Percentiles rank a stretch among this genome's conserved stretches.
Conservation (phyloP, 305 asterid species). For the Fraxinus latifolia region DNA sequence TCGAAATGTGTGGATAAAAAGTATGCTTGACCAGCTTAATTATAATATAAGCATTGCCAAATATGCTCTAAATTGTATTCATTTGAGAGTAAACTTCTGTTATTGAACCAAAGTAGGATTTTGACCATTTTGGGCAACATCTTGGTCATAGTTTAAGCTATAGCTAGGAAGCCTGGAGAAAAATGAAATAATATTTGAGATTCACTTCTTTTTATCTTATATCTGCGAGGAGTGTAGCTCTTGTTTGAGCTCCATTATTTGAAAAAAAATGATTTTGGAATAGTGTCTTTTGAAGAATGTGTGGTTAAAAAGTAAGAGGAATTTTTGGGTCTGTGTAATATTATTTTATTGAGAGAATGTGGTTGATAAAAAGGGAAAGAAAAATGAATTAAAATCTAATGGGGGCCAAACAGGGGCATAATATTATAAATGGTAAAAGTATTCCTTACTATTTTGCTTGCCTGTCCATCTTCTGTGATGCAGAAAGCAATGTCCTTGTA, state of each 20-base stretch:
- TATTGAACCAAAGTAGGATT: neutral
- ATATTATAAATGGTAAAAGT: neutral
- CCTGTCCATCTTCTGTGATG: constrained; percentile 19
- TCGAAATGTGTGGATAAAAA: neutral
- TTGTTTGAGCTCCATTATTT: neutral
- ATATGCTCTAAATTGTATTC: neutral
- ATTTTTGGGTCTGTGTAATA: neutral
- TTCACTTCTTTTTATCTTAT: neutral
- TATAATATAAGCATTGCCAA: neutral
- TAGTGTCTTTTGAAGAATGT: neutral
- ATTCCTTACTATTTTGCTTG: neutral
- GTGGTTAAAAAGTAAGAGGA: neutral
- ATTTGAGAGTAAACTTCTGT: neutral
- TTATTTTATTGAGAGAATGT: neutral
- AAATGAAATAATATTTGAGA: neutral
- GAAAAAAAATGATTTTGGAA: neutral
- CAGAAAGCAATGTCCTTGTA: constrained; percentile 84
- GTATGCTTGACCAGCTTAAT: neutral
- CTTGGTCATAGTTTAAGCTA: neutral
- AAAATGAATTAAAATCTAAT: neutral
- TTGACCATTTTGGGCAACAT: neutral
- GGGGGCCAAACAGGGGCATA: neutral
- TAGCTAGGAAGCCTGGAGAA: neutral
- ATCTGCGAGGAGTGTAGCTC: neutral
- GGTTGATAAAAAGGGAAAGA: neutral